phyloP scores from a whole-genome alignment of 2,329 filamentous ascomycete genomes.

The Furcasterigmium sp. region DNA sequence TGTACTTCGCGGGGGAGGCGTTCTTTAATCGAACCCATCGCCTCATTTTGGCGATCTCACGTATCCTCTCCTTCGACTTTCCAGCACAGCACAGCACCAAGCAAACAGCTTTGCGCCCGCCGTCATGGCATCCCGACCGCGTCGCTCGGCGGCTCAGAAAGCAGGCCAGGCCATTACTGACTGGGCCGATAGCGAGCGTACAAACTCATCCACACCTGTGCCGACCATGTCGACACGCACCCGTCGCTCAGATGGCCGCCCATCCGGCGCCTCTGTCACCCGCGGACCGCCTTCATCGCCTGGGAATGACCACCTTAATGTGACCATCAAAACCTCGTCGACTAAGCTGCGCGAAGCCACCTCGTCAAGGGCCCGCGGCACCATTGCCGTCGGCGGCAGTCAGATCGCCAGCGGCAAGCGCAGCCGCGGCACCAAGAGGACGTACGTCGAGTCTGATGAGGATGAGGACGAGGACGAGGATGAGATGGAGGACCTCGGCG shows the following conservation, averaged over 20 bases:
- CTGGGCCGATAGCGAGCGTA: conserved; percentile 43
- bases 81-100: no score
- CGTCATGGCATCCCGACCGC: conserved; percentile 44
- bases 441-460: conserved; percentile 51
- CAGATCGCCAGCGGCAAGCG: conserved; percentile 46
- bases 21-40: no score
- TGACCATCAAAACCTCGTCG: conserved; percentile 48
- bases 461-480: conserved; percentile 28
- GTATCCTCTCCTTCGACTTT: no score
- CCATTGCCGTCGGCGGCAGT: conserved; percentile 25
- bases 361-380: conserved; percentile 28
- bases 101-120: conserved; percentile 3
- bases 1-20: no score
- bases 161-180: conserved; percentile 36
- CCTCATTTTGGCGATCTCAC: neutral
- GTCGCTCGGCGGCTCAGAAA: conserved; percentile 35
- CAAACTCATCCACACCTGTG: neutral
- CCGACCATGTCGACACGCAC: conserved; percentile 43
- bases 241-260: conserved; percentile 42
- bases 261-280: conserved; percentile 33
- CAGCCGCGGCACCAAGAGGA: conserved; percentile 52
- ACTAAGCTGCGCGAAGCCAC: conserved; percentile 48
- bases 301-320: conserved; percentile 38
- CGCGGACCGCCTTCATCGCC: conserved; percentile 41
- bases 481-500: conserved; percentile 22